A percentile compares a stretch with the other conserved stretches of the same genome.
phyloP scores from a whole-genome alignment of 2,329 filamentous ascomycete species.

The Monosporascus sp. region DNA sequence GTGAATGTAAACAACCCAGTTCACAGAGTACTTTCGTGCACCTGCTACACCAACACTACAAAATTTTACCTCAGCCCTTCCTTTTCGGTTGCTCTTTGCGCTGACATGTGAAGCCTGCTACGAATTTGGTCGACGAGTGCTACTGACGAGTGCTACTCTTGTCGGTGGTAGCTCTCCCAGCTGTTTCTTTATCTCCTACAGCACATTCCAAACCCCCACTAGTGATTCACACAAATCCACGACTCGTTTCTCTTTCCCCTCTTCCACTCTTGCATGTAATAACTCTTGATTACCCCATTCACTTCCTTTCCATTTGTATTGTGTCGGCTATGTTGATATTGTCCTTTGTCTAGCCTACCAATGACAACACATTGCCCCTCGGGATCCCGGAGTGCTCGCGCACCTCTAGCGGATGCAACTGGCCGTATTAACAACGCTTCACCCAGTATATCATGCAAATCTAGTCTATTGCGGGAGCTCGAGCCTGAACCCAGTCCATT shows the following conservation, averaged over 20 bases:
- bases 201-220: too few relatives aligned
- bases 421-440: constrained; percentile 21
- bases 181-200: neutral
- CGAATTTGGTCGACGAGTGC: neutral
- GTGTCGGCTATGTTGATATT: neutral
- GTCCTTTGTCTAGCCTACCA: constrained; percentile 1
- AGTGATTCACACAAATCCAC: too few relatives aligned
- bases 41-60: neutral
- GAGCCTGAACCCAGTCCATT: constrained; percentile 15
- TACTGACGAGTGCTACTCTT: neutral
- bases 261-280: neutral
- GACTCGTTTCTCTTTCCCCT: neutral
- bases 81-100: neutral
- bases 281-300: neutral
- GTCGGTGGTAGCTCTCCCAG: neutral
- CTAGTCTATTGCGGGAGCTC: constrained; percentile 2
- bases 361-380: constrained; percentile 19
- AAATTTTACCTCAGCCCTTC: neutral
- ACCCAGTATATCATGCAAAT: constrained; percentile 12
- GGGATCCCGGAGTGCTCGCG: constrained; percentile 12
- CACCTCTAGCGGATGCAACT: constrained; percentile 26
- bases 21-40: neutral
- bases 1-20: too few relatives aligned
- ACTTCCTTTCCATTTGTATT: neutral
- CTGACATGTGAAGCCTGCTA: neutral